Conservation (phyloP, 768 basidiomycete genomes). For the Termitomyces sp. region DNA sequence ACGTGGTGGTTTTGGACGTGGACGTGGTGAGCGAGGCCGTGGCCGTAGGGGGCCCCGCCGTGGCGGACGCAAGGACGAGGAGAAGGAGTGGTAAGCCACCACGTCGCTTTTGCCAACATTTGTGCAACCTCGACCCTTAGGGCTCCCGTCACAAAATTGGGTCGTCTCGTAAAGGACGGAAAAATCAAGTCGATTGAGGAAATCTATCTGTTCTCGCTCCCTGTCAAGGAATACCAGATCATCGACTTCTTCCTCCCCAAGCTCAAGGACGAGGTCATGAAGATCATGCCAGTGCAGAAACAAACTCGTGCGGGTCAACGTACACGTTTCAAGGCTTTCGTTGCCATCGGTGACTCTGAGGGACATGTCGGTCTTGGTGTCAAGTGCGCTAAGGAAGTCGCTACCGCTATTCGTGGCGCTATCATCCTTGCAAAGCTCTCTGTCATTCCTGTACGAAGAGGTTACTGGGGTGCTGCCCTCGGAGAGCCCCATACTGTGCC, state of each 20-base stretch:
- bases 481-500: slow-evolving; percentile 99
- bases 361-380: slow-evolving; percentile 99
- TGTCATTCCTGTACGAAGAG: slow-evolving; percentile 95
- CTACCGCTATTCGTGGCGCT: slow-evolving; percentile 98
- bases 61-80: slow-evolving; percentile 98
- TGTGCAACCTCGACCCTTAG: slow-evolving; percentile 32
- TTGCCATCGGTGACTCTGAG: slow-evolving; percentile 97
- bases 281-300: slow-evolving; percentile 99
- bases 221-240: slow-evolving; percentile 99
- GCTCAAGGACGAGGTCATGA: slow-evolving; percentile 99
- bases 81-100: slow-evolving; percentile 91
- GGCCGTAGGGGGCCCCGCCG: slow-evolving; percentile 88
- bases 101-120: neutral
- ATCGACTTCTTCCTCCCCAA: slow-evolving; percentile 99
- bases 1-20: slow-evolving; percentile 77
- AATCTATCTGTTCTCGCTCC: slow-evolving; percentile 99
- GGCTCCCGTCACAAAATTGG: slow-evolving; percentile 98
- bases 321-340: slow-evolving; percentile 99
- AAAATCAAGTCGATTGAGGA: slow-evolving; percentile 99
- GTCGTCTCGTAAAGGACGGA: slow-evolving; percentile 97
- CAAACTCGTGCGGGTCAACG: slow-evolving; percentile 99
- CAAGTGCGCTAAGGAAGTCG: slow-evolving; percentile 99
- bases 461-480: slow-evolving; percentile 99
- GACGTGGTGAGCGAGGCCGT: slow-evolving; percentile 88
- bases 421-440: slow-evolving; percentile 99